Conservation (phyloP, 306 rosid species). For the Mimosa pudica region DNA sequence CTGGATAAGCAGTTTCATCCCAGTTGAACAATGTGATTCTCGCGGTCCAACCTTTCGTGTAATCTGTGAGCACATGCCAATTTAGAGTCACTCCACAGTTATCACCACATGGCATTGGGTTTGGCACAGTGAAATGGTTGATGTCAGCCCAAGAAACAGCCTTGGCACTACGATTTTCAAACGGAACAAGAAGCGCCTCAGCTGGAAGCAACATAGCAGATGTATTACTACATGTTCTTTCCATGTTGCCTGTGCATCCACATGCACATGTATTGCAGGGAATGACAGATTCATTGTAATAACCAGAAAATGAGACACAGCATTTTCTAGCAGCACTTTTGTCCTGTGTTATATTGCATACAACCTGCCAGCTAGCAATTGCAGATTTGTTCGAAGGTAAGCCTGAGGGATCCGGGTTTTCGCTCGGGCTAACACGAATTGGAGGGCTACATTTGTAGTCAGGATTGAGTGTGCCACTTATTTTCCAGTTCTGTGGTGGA, state of each 20-base stretch:
- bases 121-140: slow-evolving; percentile 58
- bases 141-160: slow-evolving; percentile 80
- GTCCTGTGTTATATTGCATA: slow-evolving; percentile 80
- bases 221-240: slow-evolving; percentile 63
- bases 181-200: slow-evolving; percentile 83
- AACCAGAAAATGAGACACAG: slow-evolving; percentile 92
- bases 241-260: slow-evolving; percentile 70
- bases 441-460: slow-evolving; percentile 86
- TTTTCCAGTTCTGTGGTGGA: slow-evolving; percentile 87
- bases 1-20: slow-evolving; percentile 73
- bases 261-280: slow-evolving; percentile 97
- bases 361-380: slow-evolving; percentile 96
- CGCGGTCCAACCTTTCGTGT: slow-evolving; percentile 81
- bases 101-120: slow-evolving; percentile 82
- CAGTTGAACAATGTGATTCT: slow-evolving; percentile 93
- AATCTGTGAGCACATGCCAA: slow-evolving; percentile 86
- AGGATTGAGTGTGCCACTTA: slow-evolving; percentile 80
- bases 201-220: slow-evolving; percentile 92
- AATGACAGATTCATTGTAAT: slow-evolving; percentile 84
- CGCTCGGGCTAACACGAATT: slow-evolving; percentile 70
- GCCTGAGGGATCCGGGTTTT: slow-evolving; percentile 65
- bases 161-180: slow-evolving; percentile 65
- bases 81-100: slow-evolving; percentile 92
- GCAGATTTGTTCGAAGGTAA: slow-evolving; percentile 66
- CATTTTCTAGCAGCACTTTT: slow-evolving; percentile 63